Evolutionary conservation across 768 basidiomycete genomes (phyloP).

Genomic region (Holtermannia corniformis): DNA sequence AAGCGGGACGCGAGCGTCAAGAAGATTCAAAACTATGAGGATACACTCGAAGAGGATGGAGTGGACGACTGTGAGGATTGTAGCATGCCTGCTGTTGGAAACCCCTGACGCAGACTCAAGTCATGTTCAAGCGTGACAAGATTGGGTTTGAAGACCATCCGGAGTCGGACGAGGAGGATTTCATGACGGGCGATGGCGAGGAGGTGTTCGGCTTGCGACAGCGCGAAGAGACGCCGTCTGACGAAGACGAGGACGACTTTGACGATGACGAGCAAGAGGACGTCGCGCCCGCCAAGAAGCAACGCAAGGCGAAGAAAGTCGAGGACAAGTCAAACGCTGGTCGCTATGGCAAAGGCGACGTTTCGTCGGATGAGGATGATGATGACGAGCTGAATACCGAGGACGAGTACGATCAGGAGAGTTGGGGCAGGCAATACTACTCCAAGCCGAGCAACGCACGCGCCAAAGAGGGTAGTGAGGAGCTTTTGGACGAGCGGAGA

Average conservation of each 20-base stretch:
- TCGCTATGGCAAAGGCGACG: conserved; percentile 37
- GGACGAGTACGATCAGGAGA: conserved; percentile 48
- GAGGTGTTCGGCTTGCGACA: conserved; percentile 62
- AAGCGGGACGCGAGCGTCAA: conserved; percentile 15
- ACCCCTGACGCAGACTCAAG: conserved; percentile 10
- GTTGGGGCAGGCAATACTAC: conserved; percentile 82
- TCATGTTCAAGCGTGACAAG: conserved; percentile 52
- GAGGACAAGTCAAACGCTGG: conserved; percentile 29
- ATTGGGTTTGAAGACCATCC: conserved; percentile 53
- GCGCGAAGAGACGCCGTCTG: conserved; percentile 38
- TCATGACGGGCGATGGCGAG: conserved; percentile 53
- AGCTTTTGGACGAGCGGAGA: conserved; percentile 70
- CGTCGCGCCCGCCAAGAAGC: conserved; percentile 11
- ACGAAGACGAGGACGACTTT: conserved; percentile 46
- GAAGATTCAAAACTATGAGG: conserved; percentile 35
- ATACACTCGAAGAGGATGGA: conserved; percentile 38
- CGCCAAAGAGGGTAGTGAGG: conserved; percentile 30
- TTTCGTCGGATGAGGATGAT: conserved; percentile 19
- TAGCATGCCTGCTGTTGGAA: background rate
- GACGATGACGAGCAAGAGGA: conserved; percentile 44
- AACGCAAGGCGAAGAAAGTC: conserved; percentile 20
- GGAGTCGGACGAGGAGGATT: conserved; percentile 37
- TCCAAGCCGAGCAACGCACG: conserved; percentile 44
- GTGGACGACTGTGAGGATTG: conserved; percentile 36
- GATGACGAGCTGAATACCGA: conserved; percentile 5